A percentile compares a stretch with the other conserved stretches of the same genome.
These are phyloP conservation scores for Mycosphaerella sp. DNA, from an alignment of 2,329 filamentous ascomycete genomes.

Conservation along the genomic window DNA sequence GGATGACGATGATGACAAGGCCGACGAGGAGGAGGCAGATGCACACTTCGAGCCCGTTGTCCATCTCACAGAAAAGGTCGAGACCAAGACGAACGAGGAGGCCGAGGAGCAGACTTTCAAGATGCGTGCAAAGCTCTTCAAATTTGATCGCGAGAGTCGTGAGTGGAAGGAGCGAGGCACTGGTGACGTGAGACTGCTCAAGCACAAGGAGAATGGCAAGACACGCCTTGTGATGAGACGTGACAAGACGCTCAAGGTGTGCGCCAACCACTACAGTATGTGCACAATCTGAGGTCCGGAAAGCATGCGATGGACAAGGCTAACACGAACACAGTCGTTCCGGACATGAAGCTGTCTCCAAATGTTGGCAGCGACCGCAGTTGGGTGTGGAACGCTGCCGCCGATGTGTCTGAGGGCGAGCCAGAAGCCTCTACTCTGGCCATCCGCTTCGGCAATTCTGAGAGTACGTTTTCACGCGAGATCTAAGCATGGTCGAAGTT, in stretches of 20 bases:
- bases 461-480: slow-evolving; percentile 59
- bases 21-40: slow-evolving; percentile 62
- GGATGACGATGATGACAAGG: slow-evolving; percentile 34
- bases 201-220: slow-evolving; percentile 99
- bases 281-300: slow-evolving; percentile 17
- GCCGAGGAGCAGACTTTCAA: slow-evolving; percentile 96
- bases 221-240: slow-evolving; percentile 96
- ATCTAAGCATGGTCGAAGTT: background rate
- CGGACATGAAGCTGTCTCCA: slow-evolving; percentile 97
- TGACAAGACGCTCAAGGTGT: slow-evolving; percentile 99
- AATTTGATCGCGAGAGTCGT: slow-evolving; percentile 82
- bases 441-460: slow-evolving; percentile 94
- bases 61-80: slow-evolving; percentile 91
- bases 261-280: slow-evolving; percentile 99
- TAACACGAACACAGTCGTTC: slow-evolving; percentile 60
- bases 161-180: slow-evolving; percentile 99
- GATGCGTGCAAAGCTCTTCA: slow-evolving; percentile 99
- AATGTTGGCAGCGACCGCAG: slow-evolving; percentile 97
- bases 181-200: slow-evolving; percentile 89
- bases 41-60: slow-evolving; percentile 97
- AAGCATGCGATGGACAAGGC: background rate
- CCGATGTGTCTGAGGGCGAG: slow-evolving; percentile 97
- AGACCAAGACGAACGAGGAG: slow-evolving; percentile 97
- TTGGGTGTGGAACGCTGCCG: slow-evolving; percentile 98
- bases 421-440: slow-evolving; percentile 92